These are phyloP conservation scores for Rhodotorula toruloides DNA, from an alignment of 768 basidiomycete species.

Conservation along the genomic window DNA sequence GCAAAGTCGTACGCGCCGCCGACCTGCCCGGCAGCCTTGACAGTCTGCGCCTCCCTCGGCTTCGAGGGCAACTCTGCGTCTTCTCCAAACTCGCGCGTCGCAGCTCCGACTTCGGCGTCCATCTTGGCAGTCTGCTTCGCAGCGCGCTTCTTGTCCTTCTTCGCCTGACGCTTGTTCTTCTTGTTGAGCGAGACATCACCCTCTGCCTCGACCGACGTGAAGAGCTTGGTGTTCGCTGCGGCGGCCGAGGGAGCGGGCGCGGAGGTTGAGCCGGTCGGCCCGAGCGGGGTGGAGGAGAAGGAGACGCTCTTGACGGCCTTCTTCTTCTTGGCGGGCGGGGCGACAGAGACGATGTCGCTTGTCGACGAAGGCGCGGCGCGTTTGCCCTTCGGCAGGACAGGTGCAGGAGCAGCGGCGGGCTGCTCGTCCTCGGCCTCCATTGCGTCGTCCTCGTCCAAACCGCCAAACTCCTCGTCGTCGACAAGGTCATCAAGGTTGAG, in stretches of 20 bases:
- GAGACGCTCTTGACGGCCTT: constrained; percentile 32
- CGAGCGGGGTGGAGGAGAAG: constrained; percentile 35
- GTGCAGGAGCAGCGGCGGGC: background rate
- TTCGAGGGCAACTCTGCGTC: constrained; percentile 29
- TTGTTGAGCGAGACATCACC: constrained; percentile 40
- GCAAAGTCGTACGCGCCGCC: constrained; percentile 37
- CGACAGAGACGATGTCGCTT: constrained; percentile 36
- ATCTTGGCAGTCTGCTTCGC: constrained; percentile 20
- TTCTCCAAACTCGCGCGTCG: constrained; percentile 33
- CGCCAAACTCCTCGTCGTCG: constrained; percentile 8
- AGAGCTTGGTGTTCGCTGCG: constrained; percentile 12
- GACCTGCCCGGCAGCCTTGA: constrained; percentile 11
- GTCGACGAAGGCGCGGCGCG: constrained; percentile 17
- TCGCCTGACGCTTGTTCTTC: constrained; percentile 35
- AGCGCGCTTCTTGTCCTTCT: constrained; percentile 43
- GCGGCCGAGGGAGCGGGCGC: background rate
- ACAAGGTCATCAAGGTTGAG: constrained; percentile 18
- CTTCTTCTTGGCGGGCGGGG: constrained; percentile 37
- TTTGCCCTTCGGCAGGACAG: constrained; percentile 24
- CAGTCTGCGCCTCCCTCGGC: constrained; percentile 21
- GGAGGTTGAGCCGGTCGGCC: constrained; percentile 27
- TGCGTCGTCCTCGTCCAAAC: constrained; percentile 27
- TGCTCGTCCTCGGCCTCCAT: constrained; percentile 27
- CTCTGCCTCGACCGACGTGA: constrained; percentile 21
- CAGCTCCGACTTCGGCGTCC: constrained; percentile 19